These are phyloP conservation scores for Lolium multiflorum DNA, from an alignment of 176 grass and related monocot species.

Conservation along the genomic window DNA sequence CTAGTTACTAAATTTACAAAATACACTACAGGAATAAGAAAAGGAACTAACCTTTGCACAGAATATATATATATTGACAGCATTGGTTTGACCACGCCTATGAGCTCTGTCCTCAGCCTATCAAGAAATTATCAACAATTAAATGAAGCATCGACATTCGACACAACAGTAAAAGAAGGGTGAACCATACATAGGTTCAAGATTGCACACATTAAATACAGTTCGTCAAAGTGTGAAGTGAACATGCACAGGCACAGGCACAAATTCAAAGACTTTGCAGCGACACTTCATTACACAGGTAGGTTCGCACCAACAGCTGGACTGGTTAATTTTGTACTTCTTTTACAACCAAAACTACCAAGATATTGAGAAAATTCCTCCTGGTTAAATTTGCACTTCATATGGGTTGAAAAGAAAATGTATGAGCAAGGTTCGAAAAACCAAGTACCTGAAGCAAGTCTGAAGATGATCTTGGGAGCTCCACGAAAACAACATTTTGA, in stretches of 20 bases:
- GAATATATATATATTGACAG: constrained; percentile 98
- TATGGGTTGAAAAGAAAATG: constrained; percentile 31
- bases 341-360: constrained; percentile 28
- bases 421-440: constrained; percentile 26
- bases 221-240: neutral
- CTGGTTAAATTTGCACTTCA: neutral
- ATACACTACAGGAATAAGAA: constrained; percentile 27
- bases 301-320: constrained; percentile 28
- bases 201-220: constrained; percentile 31
- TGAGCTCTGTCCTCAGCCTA: constrained; percentile 99
- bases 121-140: constrained; percentile 50
- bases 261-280: constrained; percentile 21
- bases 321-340: constrained; percentile 25
- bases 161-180: constrained; percentile 29
- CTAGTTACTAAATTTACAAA: constrained; percentile 18
- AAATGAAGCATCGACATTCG: constrained; percentile 27
- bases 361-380: constrained; percentile 6
- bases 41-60: constrained; percentile 80
- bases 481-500: constrained; percentile 94
- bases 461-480: constrained; percentile 89
- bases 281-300: constrained; percentile 12
- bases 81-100: constrained; percentile 89
- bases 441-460: constrained; percentile 84
- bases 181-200: constrained; percentile 1
- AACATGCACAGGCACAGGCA: neutral